These are phyloP conservation scores for Mortierella sp. DNA, from an alignment of 371 early-diverging fungal genomes.

Conservation along the genomic window DNA sequence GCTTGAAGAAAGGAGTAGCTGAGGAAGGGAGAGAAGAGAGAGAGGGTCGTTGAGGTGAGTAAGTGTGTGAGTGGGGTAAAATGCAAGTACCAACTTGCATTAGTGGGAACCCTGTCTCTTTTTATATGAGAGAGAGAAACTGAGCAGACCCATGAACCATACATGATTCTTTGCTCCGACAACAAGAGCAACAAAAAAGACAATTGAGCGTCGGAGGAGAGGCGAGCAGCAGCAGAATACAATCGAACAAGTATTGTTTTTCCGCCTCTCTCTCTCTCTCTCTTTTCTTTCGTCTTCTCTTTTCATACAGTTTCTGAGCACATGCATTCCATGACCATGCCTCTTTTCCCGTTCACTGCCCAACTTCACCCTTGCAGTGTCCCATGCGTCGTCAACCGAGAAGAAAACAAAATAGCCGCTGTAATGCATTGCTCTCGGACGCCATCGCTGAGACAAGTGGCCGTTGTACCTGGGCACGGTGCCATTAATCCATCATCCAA, in stretches of 20 bases:
- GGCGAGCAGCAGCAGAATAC: not conserved
- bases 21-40: not conserved
- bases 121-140: not conserved
- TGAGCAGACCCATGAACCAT: not conserved
- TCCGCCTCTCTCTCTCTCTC: not conserved
- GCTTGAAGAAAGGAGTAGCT: not conserved
- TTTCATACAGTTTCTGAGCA: not conserved
- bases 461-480: no score
- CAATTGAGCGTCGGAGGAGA: not conserved
- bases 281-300: not conserved
- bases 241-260: not conserved
- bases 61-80: not conserved
- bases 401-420: no score
- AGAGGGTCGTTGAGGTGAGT: not conserved
- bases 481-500: no score
- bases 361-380: no score
- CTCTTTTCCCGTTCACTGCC: no score
- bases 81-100: not conserved
- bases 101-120: not conserved
- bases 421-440: no score
- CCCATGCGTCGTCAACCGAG: no score
- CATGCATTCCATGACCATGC: not conserved
- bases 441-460: no score
- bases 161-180: not conserved
- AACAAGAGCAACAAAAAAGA: not conserved